phyloP scores from a whole-genome alignment of 2,329 filamentous ascomycete genomes.

The Davidsoniella eucalypti region DNA sequence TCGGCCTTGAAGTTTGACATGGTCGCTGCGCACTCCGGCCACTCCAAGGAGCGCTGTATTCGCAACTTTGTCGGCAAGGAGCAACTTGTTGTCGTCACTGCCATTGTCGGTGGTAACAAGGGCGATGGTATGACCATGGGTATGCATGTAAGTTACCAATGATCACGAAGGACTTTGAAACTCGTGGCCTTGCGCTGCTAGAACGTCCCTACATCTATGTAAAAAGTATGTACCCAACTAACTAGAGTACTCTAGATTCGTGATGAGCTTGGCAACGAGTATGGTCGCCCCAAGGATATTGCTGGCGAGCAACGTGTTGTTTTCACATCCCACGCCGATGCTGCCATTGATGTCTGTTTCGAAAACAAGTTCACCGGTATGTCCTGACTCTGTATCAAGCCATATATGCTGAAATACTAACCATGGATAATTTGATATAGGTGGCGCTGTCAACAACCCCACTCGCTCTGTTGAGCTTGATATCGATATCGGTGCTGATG shows the following conservation, averaged over 20 bases:
- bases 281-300: conserved; percentile 79
- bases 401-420: not conserved
- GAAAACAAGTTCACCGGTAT: conserved; percentile 64
- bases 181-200: not conserved
- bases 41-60: conserved; percentile 73
- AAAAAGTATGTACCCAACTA: conserved; percentile 1
- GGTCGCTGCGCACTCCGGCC: conserved; percentile 40
- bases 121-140: conserved; percentile 89
- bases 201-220: not conserved
- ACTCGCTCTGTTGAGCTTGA: conserved; percentile 72
- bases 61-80: conserved; percentile 89
- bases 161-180: not conserved
- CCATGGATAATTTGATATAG: not conserved
- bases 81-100: conserved; percentile 88
- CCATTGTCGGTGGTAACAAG: conserved; percentile 66
- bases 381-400: conserved; percentile 17
- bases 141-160: conserved; percentile 54
- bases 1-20: conserved; percentile 89
- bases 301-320: conserved; percentile 83
- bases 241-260: conserved; percentile 48
- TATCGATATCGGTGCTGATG: conserved; percentile 90
- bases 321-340: conserved; percentile 84
- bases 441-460: conserved; percentile 27
- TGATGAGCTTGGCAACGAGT: conserved; percentile 91
- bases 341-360: conserved; percentile 92